Percentiles rank a stretch among this genome's conserved stretches.
Evolutionary conservation across 164 flowering plant genomes (phyloP).

Genomic region (Cinnamomum chago): DNA sequence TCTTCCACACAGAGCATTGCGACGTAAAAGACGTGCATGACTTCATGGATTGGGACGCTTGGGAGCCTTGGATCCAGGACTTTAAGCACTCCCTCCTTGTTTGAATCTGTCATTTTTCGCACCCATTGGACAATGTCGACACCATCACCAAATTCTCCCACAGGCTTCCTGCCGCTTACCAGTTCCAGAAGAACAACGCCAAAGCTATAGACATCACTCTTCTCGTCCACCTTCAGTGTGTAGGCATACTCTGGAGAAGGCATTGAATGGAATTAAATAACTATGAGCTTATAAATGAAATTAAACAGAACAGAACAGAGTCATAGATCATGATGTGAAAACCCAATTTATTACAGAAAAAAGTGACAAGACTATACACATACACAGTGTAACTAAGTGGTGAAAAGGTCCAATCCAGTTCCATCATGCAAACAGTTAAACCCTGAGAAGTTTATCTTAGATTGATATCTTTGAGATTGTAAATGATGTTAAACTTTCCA

Average conservation of each 20-base stretch:
- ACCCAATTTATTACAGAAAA: background rate
- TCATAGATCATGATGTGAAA: background rate
- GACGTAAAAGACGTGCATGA: constrained; percentile 90
- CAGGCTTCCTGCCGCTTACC: constrained; percentile 83
- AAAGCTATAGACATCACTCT: constrained; percentile 95
- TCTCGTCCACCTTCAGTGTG: constrained; percentile 93
- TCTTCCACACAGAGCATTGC: constrained; percentile 98
- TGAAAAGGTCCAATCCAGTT: no score
- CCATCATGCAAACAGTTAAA: no score
- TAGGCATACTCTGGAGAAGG: constrained; percentile 75
- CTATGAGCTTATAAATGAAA: background rate
- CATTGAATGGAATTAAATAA: background rate
- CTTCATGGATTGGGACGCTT: constrained; percentile 77
- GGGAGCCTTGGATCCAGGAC: constrained; percentile 81
- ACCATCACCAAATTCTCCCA: constrained; percentile 97
- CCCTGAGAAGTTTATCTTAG: no score
- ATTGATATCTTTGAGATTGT: no score
- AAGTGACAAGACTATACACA: background rate
- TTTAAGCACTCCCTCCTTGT: constrained; percentile 74
- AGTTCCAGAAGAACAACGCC: constrained; percentile 91
- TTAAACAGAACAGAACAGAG: background rate
- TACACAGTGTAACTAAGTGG: background rate
- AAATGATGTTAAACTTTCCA: no score
- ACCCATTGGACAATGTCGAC: constrained; percentile 99
- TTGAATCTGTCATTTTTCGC: constrained; percentile 76